phyloP scores from a whole-genome alignment of 495 filamentous ascomycete genomes.

The Penicillium pulvis region DNA sequence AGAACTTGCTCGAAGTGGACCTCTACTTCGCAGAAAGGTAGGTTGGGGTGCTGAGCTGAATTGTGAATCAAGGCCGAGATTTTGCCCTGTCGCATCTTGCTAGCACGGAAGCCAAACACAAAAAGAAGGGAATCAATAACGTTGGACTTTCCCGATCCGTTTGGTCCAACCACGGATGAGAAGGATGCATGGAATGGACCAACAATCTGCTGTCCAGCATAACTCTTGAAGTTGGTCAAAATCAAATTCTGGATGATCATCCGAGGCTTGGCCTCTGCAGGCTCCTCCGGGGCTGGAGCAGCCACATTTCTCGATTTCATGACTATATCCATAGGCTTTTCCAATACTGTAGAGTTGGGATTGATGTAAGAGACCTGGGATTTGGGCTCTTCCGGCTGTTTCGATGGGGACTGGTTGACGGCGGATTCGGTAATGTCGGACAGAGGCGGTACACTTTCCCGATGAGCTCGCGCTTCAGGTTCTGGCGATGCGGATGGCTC shows the following conservation, averaged over 20 bases:
- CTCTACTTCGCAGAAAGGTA: conserved; percentile 90
- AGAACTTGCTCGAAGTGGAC: conserved; percentile 95
- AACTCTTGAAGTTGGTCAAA: conserved; percentile 97
- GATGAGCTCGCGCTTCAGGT: conserved; percentile 48
- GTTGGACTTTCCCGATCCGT: conserved; percentile 98
- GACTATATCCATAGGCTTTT: conserved; percentile 93
- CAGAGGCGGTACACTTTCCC: conserved; percentile 61
- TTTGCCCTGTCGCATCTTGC: conserved; percentile 99
- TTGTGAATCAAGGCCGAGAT: conserved; percentile 97
- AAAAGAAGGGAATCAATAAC: conserved; percentile 98
- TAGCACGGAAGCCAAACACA: conserved; percentile 96
- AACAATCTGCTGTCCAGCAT: conserved; percentile 91
- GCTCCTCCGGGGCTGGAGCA: conserved; percentile 65
- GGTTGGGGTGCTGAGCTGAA: conserved; percentile 79
- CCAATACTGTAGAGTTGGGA: conserved; percentile 70
- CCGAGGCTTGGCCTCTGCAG: conserved; percentile 72
- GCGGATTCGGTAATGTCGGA: conserved; percentile 76
- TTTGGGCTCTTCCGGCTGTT: conserved; percentile 41
- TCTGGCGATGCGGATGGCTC: conserved; percentile 58
- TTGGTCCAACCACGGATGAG: conserved; percentile 97
- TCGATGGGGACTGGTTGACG: conserved; percentile 60
- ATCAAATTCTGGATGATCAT: conserved; percentile 90
- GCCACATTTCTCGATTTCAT: conserved; percentile 79
- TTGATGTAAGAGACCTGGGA: conserved; percentile 66
- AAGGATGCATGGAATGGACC: conserved; percentile 97